Evolutionary conservation across 2,329 filamentous ascomycete genomes (phyloP).

Genomic region (Plectosphaerella plurivora): DNA sequence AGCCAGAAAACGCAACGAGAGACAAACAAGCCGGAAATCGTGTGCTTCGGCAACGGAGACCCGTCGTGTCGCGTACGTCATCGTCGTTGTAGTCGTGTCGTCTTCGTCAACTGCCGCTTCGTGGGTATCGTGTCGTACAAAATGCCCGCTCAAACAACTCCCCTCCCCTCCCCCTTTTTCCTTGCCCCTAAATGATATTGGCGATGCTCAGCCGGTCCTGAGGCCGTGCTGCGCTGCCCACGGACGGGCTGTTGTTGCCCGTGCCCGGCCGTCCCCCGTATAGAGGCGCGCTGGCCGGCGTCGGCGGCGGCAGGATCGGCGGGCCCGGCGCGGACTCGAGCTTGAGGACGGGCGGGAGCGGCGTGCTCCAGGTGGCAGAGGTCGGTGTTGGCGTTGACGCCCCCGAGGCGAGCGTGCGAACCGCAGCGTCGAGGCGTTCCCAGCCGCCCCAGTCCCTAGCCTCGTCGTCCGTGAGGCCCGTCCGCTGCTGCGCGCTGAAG

Average conservation of each 20-base stretch:
- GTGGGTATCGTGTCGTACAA: not conserved
- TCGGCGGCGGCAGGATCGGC: conserved; percentile 17
- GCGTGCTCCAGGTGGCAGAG: conserved; percentile 24
- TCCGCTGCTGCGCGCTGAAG: conserved; percentile 42
- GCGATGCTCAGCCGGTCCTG: conserved; percentile 35
- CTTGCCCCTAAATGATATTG: conserved; percentile 34
- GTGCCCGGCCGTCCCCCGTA: conserved; percentile 15
- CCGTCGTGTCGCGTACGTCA: no score
- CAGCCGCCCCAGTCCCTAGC: conserved; percentile 74
- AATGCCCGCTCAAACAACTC: no score
- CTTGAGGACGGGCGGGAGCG: conserved; percentile 28
- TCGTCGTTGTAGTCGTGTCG: no score
- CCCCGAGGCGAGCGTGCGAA: conserved; percentile 21
- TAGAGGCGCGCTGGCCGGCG: conserved; percentile 13
- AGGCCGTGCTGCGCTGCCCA: conserved; percentile 16
- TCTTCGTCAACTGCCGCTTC: not conserved
- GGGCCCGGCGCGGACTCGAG: conserved; percentile 20
- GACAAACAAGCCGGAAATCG: no score
- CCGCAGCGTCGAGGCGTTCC: conserved; percentile 60
- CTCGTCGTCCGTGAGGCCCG: conserved; percentile 52
- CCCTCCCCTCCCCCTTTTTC: not conserved
- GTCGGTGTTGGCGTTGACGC: conserved; percentile 23
- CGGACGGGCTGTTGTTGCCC: conserved; percentile 20
- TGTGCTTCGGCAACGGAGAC: no score
- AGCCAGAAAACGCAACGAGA: not conserved